A percentile compares a stretch with the other conserved stretches of the same genome.
Evolutionary conservation across 805 yeast genomes (phyloP).

Genomic region (Candida succiphila): DNA sequence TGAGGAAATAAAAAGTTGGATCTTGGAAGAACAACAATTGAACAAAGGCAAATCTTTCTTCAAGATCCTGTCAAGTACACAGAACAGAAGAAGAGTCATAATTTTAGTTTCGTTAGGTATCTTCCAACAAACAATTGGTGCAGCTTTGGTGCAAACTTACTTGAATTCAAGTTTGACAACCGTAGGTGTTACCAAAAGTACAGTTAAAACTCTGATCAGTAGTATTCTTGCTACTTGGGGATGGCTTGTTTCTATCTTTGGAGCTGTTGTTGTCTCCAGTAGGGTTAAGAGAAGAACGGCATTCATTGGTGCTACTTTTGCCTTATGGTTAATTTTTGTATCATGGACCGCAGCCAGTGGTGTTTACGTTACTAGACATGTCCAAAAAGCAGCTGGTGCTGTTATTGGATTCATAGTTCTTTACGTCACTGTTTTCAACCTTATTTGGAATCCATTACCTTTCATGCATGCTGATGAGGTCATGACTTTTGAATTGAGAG

Average conservation of each 20-base stretch:
- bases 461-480: slow-evolving; percentile 28
- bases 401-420: slow-evolving; percentile 41
- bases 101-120: slow-evolving; percentile 20
- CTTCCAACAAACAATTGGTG: slow-evolving; percentile 33
- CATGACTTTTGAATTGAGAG: slow-evolving; percentile 21
- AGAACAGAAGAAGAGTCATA: slow-evolving; percentile 28
- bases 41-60: slow-evolving; percentile 20
- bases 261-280: slow-evolving; percentile 18
- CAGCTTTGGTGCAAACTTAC: slow-evolving; percentile 37
- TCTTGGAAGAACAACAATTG: slow-evolving; percentile 27
- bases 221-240: slow-evolving; percentile 39
- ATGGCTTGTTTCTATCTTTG: slow-evolving; percentile 22
- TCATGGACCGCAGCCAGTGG: slow-evolving; percentile 36
- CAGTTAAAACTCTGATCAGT: slow-evolving; percentile 37
- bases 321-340: slow-evolving; percentile 31
- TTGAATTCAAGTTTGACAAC: slow-evolving; percentile 33
- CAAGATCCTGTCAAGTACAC: slow-evolving; percentile 25
- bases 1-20: slow-evolving; percentile 10
- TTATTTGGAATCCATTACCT: slow-evolving; percentile 1
- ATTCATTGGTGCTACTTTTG: slow-evolving; percentile 24
- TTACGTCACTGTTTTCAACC: slow-evolving; percentile 15
- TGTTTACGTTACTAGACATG: slow-evolving; percentile 20
- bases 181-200: slow-evolving; percentile 39
- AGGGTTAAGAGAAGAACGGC: slow-evolving; percentile 28
- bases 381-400: slow-evolving; percentile 25